These are phyloP conservation scores for Claviceps arundinis DNA, from an alignment of 2,329 filamentous ascomycete species.

Conservation along the genomic window DNA sequence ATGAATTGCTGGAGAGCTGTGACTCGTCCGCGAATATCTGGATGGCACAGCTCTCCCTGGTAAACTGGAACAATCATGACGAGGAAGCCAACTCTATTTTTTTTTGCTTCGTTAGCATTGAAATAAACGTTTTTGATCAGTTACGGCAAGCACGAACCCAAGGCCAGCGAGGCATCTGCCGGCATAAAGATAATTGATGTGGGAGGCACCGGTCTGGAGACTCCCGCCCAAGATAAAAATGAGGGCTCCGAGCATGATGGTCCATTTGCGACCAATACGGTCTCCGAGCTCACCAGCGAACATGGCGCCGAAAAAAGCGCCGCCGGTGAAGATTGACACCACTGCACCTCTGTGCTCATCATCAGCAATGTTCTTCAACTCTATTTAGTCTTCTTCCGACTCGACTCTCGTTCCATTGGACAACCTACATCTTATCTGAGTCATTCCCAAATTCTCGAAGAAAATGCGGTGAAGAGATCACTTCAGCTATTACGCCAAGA, in stretches of 20 bases:
- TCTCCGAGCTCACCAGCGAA: neutral
- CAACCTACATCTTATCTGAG: neutral
- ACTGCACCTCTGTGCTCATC: neutral
- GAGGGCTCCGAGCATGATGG: neutral
- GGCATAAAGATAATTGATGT: neutral
- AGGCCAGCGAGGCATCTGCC: neutral
- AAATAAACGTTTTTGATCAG: neutral
- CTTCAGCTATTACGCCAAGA: neutral
- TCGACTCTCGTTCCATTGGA: neutral
- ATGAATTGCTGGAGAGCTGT: neutral
- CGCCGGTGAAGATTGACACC: neutral
- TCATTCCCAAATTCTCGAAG: neutral
- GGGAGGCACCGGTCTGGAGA: neutral
- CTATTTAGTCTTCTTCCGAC: neutral
- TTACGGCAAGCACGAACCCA: neutral
- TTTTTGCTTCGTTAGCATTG: no score
- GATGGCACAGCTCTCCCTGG: neutral
- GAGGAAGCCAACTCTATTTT: neutral
- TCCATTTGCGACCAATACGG: neutral
- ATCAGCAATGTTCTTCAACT: neutral
- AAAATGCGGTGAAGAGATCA: neutral
- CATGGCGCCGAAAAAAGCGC: neutral
- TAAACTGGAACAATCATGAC: neutral
- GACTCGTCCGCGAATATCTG: neutral
- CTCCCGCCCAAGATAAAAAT: neutral